A percentile compares a stretch with the other conserved stretches of the same genome.
phyloP scores from a whole-genome alignment of 352 stramenopile genomes.

The Lagenidium sp. region DNA sequence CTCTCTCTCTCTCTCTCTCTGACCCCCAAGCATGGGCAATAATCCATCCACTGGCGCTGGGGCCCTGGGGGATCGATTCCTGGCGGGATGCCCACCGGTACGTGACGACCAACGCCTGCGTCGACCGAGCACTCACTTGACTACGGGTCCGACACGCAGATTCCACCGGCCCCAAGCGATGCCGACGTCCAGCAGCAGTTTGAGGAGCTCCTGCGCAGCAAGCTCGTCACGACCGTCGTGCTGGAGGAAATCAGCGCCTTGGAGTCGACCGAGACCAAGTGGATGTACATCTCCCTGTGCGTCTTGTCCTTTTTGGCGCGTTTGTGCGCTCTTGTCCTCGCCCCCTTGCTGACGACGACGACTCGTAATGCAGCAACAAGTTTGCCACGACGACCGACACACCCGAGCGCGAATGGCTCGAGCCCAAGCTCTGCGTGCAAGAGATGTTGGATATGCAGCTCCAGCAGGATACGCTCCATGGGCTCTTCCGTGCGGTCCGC shows the following conservation, averaged over 20 bases:
- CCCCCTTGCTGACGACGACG: too few species aligned
- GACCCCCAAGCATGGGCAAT: conserved; percentile 44
- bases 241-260: conserved; percentile 28
- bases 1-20: background rate
- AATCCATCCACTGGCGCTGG: conserved; percentile 17
- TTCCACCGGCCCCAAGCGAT: conserved; percentile 28
- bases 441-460: conserved; percentile 28
- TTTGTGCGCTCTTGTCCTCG: background rate
- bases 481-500: conserved; percentile 49
- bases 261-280: conserved; percentile 51
- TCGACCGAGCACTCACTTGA: background rate
- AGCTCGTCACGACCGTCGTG: conserved; percentile 15
- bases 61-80: conserved; percentile 40
- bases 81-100: conserved; percentile 53
- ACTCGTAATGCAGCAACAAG: too few species aligned
- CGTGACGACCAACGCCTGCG: background rate
- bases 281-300: conserved; percentile 63
- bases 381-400: conserved; percentile 17
- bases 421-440: conserved; percentile 37
- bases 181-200: conserved; percentile 34
- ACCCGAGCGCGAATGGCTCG: conserved; percentile 32
- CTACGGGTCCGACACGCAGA: conserved; percentile 17
- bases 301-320: conserved; percentile 5
- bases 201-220: conserved; percentile 27
- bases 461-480: conserved; percentile 22